phyloP scores from a whole-genome alignment of 306 rosid species.

The Cicer pinnatifidum region DNA sequence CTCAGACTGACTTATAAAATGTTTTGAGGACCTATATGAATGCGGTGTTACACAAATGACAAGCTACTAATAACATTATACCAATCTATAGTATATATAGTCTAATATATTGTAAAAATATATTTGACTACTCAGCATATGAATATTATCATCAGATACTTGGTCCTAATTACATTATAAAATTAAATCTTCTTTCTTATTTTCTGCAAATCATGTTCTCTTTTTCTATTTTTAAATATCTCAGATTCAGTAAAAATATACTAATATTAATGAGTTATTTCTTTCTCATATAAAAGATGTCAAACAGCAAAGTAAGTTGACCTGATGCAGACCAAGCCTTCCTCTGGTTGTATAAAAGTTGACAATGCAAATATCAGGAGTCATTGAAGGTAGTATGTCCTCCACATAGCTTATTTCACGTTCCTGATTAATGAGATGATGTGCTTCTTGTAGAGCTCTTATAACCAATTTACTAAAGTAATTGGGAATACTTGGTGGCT shows the following conservation, averaged over 20 bases:
- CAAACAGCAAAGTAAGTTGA: not conserved
- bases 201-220: no score
- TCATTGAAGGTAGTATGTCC: constrained; percentile 59
- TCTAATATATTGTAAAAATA: no score
- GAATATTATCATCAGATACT: no score
- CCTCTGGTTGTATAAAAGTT: constrained; percentile 67
- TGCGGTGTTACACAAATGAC: no score
- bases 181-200: no score
- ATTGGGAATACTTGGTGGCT: constrained; percentile 16
- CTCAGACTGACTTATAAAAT: no score
- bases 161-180: no score
- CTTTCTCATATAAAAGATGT: not conserved
- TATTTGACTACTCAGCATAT: no score
- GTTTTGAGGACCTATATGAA: no score
- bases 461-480: not conserved
- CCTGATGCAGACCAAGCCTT: constrained; percentile 41
- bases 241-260: not conserved
- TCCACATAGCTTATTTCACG: constrained; percentile 37
- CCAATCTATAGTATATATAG: no score
- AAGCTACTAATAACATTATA: no score
- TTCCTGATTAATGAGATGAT: constrained; percentile 45
- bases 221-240: no score
- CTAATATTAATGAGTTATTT: not conserved
- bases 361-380: constrained; percentile 70
- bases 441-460: constrained; percentile 49